Evolutionary conservation across 495 filamentous ascomycete genomes (phyloP).

Genomic region (Paragyromitra xinjiangensis): DNA sequence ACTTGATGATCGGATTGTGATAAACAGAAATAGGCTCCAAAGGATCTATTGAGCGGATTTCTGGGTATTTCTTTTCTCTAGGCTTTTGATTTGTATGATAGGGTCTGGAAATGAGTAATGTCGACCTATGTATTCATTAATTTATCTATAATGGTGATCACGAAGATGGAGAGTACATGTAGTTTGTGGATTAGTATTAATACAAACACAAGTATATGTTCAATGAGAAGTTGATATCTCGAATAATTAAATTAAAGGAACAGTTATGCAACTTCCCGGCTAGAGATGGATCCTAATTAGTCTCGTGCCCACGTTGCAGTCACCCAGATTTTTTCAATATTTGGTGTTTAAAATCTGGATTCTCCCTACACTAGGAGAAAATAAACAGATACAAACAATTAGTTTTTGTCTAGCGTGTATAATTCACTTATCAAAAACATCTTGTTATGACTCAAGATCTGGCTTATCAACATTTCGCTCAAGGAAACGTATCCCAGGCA

Average conservation of each 20-base stretch:
- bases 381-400: no score
- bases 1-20: constrained; percentile 38
- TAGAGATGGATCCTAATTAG: neutral
- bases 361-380: no score
- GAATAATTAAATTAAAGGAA: neutral
- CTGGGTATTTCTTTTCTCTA: constrained; percentile 76
- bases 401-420: no score
- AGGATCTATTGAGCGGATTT: constrained; percentile 23
- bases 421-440: no score
- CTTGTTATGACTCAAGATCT: neutral
- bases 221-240: neutral
- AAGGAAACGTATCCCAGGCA: neutral
- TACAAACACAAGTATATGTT: neutral
- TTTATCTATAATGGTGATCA: neutral
- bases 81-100: constrained; percentile 69
- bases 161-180: neutral
- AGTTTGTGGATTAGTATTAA: neutral
- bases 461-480: neutral
- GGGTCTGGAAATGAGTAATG: neutral
- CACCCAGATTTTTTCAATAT: no score
- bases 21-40: constrained; percentile 36
- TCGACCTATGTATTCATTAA: neutral
- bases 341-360: no score
- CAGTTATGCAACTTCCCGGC: neutral
- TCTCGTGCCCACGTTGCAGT: neutral